A percentile compares a stretch with the other conserved stretches of the same genome.
These are phyloP conservation scores for Hypoxylon crocopeplum DNA, from an alignment of 495 filamentous ascomycete genomes.

Conservation along the genomic window DNA sequence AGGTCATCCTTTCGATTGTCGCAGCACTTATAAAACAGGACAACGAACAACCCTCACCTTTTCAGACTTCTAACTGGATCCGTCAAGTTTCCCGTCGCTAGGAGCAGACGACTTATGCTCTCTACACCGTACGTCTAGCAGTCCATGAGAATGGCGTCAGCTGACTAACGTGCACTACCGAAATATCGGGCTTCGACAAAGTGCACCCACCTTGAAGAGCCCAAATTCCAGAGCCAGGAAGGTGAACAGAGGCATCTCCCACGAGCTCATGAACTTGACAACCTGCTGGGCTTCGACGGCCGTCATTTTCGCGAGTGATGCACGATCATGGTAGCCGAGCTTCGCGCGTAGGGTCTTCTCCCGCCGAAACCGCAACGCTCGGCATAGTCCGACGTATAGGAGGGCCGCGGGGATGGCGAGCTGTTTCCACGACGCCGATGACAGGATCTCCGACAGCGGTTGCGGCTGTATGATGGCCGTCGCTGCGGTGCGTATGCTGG, in stretches of 20 bases:
- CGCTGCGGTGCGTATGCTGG: neutral
- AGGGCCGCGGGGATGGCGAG: constrained; percentile 24
- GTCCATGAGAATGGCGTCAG: neutral
- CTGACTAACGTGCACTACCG: neutral
- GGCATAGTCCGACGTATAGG: constrained; percentile 44
- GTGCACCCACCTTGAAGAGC: constrained; percentile 60
- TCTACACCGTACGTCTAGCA: constrained; percentile 71
- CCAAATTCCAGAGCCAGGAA: constrained; percentile 67
- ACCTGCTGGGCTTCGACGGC: constrained; percentile 65
- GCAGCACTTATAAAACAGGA: neutral
- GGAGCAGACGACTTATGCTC: constrained; percentile 63
- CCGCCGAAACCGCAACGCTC: constrained; percentile 57
- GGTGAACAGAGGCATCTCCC: constrained; percentile 66
- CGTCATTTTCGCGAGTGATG: constrained; percentile 67
- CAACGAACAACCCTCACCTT: constrained; percentile 42
- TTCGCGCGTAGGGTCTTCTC: constrained; percentile 53
- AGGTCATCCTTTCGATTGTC: no score
- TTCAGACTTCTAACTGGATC: constrained; percentile 59
- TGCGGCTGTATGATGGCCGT: neutral
- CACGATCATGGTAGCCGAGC: constrained; percentile 60
- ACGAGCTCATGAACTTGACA: constrained; percentile 52
- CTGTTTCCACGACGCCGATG: constrained; percentile 21
- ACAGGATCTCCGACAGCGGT: neutral
- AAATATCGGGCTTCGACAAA: neutral
- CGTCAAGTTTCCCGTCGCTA: constrained; percentile 65